Conservation (phyloP, 306 rosid species). For the Sphenostylis stenocarpa region DNA sequence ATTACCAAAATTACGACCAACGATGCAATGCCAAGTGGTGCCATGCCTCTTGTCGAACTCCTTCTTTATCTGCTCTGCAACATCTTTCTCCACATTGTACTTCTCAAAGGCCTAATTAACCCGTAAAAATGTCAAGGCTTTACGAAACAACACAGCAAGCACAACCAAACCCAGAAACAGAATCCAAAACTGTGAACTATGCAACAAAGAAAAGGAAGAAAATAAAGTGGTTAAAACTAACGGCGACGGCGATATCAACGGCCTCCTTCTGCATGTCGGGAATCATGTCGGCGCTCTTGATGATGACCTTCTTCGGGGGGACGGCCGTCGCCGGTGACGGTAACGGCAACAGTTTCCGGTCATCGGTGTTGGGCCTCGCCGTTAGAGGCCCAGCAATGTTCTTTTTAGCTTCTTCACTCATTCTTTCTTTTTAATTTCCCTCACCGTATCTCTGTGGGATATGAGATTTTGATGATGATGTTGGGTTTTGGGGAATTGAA, state of each 20-base stretch:
- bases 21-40: slow-evolving; percentile 96
- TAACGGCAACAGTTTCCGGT: slow-evolving; percentile 38
- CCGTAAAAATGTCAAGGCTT: slow-evolving; percentile 2
- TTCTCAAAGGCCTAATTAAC: slow-evolving; percentile 76
- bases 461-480: neutral
- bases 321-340: slow-evolving; percentile 35
- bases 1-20: slow-evolving; percentile 87
- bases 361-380: slow-evolving; percentile 56
- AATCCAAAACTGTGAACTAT: neutral
- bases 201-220: no score
- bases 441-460: neutral
- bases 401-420: slow-evolving; percentile 69
- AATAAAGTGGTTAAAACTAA: slow-evolving; percentile 38
- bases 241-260: slow-evolving; percentile 74
- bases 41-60: slow-evolving; percentile 86
- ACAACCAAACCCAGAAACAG: slow-evolving; percentile 29
- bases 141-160: neutral
- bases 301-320: slow-evolving; percentile 56
- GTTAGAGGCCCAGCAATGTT: slow-evolving; percentile 50
- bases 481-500: neutral
- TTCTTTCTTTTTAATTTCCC: neutral
- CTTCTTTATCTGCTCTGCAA: slow-evolving; percentile 85
- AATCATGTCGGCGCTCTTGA: slow-evolving; percentile 88
- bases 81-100: slow-evolving; percentile 71
- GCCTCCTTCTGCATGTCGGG: slow-evolving; percentile 89